Base-by-base conservation (phyloP, 2,329 filamentous ascomycete species). In the Talaromyces piceae region DNA sequence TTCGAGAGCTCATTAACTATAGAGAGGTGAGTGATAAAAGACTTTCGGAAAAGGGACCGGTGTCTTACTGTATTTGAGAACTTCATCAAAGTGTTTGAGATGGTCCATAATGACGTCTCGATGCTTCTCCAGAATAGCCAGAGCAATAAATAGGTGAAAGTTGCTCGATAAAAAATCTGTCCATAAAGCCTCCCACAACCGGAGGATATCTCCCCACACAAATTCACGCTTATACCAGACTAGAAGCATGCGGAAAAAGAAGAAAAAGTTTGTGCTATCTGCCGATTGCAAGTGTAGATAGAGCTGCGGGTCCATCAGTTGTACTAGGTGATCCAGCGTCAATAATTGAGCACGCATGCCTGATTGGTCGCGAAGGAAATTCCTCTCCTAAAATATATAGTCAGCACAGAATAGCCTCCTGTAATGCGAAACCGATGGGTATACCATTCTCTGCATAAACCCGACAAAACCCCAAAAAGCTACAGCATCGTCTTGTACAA, bases 191-290 rank as follows among this genome's bases (percentile, higher is more conserved):
- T 98, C 93, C 93, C 93, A 98, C 3, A 98, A 74, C 16, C 87
- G 81, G 28, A 97, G 73, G 9, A 95, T 82, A 63, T 97, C 90
- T 45, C 79, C 68, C 88, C 91, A 98, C 58, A 83, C 80, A 61
- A 98, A 98, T 69, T 98, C 93, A 45, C 93, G 86, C 75, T 98
- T 98, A 70, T 93, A 98, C 93, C 93, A 98, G 8, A 98, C 93
- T 1, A 98, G 77, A 28, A 98, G 77, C 93, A 97, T 97, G 54
- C 93, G 87, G 81, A 97, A 98, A 76, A 98, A 97, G 76, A 98
- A 98, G 72, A 98, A 98, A 71, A 98, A 98, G 68, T 98, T 98
- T 22, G 93, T 98, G 63, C 87, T 94, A 62, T 98, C 94, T 18
- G 91, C 88, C 13, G 81, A 84, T 67, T 95, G 83, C 0, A 98